phyloP scores from a whole-genome alignment of 108 stramenopile genomes.

The Craspedostauros australis region DNA sequence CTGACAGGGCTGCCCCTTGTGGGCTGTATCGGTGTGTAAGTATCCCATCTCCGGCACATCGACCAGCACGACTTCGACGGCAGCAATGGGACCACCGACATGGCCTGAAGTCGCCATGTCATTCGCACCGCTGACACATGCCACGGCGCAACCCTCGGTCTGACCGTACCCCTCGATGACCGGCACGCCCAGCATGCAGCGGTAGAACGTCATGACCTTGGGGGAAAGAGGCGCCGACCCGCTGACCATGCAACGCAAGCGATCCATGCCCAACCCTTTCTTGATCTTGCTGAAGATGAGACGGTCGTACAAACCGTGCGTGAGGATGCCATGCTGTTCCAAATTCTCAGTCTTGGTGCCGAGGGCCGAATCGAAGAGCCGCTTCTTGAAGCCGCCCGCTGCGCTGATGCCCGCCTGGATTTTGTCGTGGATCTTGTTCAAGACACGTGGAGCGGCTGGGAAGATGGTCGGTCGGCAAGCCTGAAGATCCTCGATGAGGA shows the following conservation, averaged over 20 bases:
- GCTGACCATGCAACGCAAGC: slow-evolving; percentile 77
- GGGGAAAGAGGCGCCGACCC: slow-evolving; percentile 90
- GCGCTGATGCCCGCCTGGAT: slow-evolving; percentile 79
- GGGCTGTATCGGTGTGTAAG: slow-evolving; percentile 71
- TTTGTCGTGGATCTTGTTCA: slow-evolving; percentile 92
- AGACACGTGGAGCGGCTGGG: slow-evolving; percentile 88
- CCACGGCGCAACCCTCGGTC: slow-evolving; percentile 88
- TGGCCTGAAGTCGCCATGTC: slow-evolving; percentile 87
- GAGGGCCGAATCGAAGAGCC: slow-evolving; percentile 85
- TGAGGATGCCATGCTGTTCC: slow-evolving; percentile 41
- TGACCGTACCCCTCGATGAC: slow-evolving; percentile 97
- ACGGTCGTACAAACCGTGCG: slow-evolving; percentile 86
- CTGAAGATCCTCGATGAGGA: slow-evolving; percentile 80
- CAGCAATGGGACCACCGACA: slow-evolving; percentile 86
- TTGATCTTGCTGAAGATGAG: slow-evolving; percentile 92
- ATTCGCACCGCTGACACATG: slow-evolving; percentile 53
- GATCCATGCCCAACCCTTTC: slow-evolving; percentile 84
- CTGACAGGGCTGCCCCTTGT: slow-evolving; percentile 70
- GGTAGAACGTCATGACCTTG: slow-evolving; percentile 88
- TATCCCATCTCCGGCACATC: slow-evolving; percentile 97
- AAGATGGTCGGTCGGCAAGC: slow-evolving; percentile 88
- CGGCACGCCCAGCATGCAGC: slow-evolving; percentile 82
- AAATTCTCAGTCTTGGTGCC: slow-evolving; percentile 77
- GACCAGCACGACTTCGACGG: slow-evolving; percentile 77
- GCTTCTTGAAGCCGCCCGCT: slow-evolving; percentile 84